phyloP scores from a whole-genome alignment of 768 basidiomycete genomes.

The Termitomyces sp. region DNA sequence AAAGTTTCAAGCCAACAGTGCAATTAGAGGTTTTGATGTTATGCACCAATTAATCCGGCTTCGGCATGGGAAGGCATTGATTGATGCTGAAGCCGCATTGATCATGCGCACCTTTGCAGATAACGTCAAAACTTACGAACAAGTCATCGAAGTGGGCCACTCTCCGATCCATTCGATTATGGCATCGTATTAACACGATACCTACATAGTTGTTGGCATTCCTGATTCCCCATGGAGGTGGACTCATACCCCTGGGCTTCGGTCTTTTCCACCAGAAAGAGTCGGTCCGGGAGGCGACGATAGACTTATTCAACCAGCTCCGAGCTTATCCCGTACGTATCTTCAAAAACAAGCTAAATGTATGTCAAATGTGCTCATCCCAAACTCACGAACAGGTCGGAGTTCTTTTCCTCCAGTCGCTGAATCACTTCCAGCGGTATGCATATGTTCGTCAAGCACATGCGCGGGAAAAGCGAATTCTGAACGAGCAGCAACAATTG shows the following conservation, averaged over 20 bases:
- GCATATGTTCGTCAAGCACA: conserved; percentile 84
- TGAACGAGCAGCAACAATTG: conserved; percentile 28
- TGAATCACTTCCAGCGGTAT: conserved; percentile 89
- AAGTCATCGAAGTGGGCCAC: conserved; percentile 75
- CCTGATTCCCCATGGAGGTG: conserved; percentile 73
- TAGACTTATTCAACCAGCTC: conserved; percentile 82
- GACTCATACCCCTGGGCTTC: conserved; percentile 82
- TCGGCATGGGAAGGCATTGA: conserved; percentile 66
- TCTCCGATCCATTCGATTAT: not conserved
- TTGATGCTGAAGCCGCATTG: conserved; percentile 67
- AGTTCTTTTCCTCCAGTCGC: conserved; percentile 65
- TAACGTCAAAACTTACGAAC: conserved; percentile 76
- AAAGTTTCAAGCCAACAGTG: conserved; percentile 45
- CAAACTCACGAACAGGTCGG: conserved; percentile 56
- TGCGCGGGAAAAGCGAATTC: conserved; percentile 46
- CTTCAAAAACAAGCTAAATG: conserved; percentile 3
- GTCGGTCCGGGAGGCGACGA: conserved; percentile 69
- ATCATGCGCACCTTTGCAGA: conserved; percentile 77
- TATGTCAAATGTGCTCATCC: not conserved
- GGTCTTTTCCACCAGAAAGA: conserved; percentile 89
- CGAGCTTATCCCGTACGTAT: conserved; percentile 68
- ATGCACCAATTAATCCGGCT: conserved; percentile 83
- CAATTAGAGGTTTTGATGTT: conserved; percentile 82
- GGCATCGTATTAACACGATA: not conserved
- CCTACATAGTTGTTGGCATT: conserved; percentile 69